A percentile compares a stretch with the other conserved stretches of the same genome.
phyloP scores from a whole-genome alignment of 805 yeast species.

The Wickerhamomyces canadensis region DNA sequence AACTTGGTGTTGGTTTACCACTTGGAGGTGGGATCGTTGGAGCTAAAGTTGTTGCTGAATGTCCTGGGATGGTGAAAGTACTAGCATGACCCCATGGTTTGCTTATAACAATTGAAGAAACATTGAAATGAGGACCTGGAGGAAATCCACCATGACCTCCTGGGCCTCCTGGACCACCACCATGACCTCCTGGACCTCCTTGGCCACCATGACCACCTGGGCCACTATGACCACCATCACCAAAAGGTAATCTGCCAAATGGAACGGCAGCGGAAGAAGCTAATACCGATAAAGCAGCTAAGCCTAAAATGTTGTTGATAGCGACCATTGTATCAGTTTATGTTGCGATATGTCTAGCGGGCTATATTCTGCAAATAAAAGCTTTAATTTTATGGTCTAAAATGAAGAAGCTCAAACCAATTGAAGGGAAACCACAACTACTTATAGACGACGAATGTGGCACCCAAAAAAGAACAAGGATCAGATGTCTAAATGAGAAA shows the following conservation, averaged over 20 bases:
- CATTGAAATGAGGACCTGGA: background rate
- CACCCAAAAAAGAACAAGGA: too few relatives aligned
- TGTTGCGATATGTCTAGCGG: background rate
- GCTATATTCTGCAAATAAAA: background rate
- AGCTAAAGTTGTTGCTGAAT: too few relatives aligned
- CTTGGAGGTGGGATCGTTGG: background rate
- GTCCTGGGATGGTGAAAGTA: background rate
- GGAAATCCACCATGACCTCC: background rate
- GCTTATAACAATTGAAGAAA: background rate
- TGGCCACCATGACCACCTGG: background rate
- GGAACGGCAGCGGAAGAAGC: constrained; percentile 2
- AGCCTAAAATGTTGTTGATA: background rate
- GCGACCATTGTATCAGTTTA: constrained; percentile 2
- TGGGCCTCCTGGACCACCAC: too few relatives aligned
- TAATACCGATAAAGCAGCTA: background rate
- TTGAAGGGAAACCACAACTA: too few relatives aligned
- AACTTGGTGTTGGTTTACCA: background rate
- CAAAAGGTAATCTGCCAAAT: too few relatives aligned
- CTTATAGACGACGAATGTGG: too few relatives aligned
- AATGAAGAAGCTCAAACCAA: too few relatives aligned
- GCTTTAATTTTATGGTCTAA: too few relatives aligned
- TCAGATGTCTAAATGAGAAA: too few relatives aligned
- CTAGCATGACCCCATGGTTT: background rate
- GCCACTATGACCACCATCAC: background rate
- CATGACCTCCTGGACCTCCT: background rate